Evolutionary conservation across 148 eudicot species (phyloP).

Genomic region (Vaccinium darrowii): DNA sequence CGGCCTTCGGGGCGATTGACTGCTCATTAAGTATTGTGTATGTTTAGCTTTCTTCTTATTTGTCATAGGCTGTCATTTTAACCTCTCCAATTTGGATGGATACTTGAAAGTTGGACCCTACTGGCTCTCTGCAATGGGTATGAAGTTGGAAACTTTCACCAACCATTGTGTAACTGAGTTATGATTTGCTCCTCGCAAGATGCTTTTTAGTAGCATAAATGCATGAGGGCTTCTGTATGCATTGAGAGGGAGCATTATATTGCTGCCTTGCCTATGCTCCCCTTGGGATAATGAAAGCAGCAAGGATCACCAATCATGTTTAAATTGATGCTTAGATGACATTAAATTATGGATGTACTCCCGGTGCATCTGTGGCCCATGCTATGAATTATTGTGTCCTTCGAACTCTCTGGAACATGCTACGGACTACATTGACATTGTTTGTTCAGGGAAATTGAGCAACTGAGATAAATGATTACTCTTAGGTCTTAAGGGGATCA

Average conservation of each 20-base stretch:
- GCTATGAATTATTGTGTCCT: not conserved
- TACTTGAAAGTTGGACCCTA: not conserved
- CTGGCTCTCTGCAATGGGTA: not conserved
- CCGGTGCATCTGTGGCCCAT: not conserved
- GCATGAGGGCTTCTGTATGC: not conserved
- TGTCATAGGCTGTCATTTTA: too few species aligned
- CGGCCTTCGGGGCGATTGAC: constrained; percentile 24
- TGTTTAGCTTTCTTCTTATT: constrained; percentile 18
- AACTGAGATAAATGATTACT: not conserved
- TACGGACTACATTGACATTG: not conserved
- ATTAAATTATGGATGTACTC: not conserved
- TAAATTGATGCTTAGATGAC: constrained; percentile 3
- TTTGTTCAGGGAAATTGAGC: not conserved
- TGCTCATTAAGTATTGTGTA: constrained; percentile 68
- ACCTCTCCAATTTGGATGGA: too few species aligned
- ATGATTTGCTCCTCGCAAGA: not conserved
- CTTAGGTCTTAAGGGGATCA: not conserved
- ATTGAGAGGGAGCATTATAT: not conserved
- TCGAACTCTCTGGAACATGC: not conserved
- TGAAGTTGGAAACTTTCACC: not conserved
- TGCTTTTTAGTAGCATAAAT: not conserved
- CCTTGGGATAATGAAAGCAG: not conserved
- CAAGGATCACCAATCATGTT: not conserved
- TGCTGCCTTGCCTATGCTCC: too few species aligned
- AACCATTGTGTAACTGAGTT: not conserved